Conservation (phyloP, 2,329 filamentous ascomycete species). For the Dactylellina cionopaga region DNA sequence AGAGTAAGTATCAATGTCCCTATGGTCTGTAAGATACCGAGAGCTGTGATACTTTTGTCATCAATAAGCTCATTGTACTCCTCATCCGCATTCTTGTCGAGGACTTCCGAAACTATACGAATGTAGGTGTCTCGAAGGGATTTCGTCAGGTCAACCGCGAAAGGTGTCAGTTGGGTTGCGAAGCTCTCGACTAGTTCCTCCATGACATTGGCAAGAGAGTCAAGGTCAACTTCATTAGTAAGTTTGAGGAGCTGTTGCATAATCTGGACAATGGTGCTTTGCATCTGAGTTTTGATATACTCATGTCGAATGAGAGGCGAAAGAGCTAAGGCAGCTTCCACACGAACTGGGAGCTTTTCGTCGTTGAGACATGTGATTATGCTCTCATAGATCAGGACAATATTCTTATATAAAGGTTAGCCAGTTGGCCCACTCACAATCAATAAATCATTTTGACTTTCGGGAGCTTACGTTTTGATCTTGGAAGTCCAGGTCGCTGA, state of each 20-base stretch:
- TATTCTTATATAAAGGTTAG: constrained; percentile 67
- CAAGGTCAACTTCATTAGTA: constrained; percentile 97
- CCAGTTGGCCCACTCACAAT: background rate
- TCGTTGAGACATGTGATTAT: constrained; percentile 98
- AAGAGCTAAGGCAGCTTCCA: constrained; percentile 90
- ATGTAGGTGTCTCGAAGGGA: constrained; percentile 96
- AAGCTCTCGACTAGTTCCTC: constrained; percentile 99
- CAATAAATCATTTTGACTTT: background rate
- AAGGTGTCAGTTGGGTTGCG: constrained; percentile 93
- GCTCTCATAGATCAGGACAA: constrained; percentile 94
- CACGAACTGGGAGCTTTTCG: constrained; percentile 87
- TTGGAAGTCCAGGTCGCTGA: constrained; percentile 96
- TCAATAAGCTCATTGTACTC: constrained; percentile 88
- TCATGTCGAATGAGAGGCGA: constrained; percentile 97
- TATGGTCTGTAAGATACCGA: constrained; percentile 96
- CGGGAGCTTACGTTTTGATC: constrained; percentile 72
- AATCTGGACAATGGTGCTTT: constrained; percentile 96
- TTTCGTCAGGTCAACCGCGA: constrained; percentile 93
- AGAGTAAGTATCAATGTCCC: constrained; percentile 95
- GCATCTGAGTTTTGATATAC: constrained; percentile 92
- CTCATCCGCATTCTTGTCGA: constrained; percentile 83
- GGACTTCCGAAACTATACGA: constrained; percentile 86
- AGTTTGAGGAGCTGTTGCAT: constrained; percentile 99
- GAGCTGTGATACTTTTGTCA: constrained; percentile 97
- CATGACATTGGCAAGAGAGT: constrained; percentile 98